Conservation (phyloP, 768 basidiomycete genomes). For the Phaeolepiota aurea region DNA sequence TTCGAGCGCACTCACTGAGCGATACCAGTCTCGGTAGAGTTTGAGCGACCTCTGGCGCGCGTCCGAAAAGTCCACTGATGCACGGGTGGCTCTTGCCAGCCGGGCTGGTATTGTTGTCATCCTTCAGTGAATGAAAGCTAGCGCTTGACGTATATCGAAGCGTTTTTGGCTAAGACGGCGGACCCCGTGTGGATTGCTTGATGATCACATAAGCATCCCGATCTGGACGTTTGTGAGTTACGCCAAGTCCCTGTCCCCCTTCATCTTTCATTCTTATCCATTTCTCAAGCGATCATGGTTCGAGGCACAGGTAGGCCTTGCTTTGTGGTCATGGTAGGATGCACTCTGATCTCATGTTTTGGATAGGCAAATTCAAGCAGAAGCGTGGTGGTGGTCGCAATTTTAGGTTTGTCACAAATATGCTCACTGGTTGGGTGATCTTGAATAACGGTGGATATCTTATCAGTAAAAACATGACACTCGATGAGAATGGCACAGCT, state of each 20-base stretch:
- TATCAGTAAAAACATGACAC: slow-evolving; percentile 55
- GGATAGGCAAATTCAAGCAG: slow-evolving; percentile 71
- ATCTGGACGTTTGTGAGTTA: background rate
- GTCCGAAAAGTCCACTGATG: slow-evolving; percentile 49
- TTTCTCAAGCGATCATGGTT: slow-evolving; percentile 27
- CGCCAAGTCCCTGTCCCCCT: slow-evolving; percentile 1
- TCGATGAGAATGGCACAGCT: slow-evolving; percentile 51
- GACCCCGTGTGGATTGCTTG: background rate
- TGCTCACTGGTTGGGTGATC: too few species aligned
- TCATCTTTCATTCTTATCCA: slow-evolving; percentile 4
- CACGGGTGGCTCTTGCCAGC: slow-evolving; percentile 61
- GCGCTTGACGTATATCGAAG: slow-evolving; percentile 3
- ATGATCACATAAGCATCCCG: background rate
- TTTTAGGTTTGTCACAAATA: slow-evolving; percentile 72
- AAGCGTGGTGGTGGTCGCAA: slow-evolving; percentile 83
- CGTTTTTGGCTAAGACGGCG: too few species aligned
- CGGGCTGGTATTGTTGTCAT: slow-evolving; percentile 83
- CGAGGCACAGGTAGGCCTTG: slow-evolving; percentile 37
- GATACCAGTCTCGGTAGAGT: slow-evolving; percentile 91
- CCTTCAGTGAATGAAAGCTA: slow-evolving; percentile 5
- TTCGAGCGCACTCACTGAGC: slow-evolving; percentile 53
- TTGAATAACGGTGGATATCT: too few species aligned
- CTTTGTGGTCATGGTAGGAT: background rate
- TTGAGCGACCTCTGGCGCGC: slow-evolving; percentile 62
- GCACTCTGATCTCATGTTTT: slow-evolving; percentile 2